Conservation (phyloP, 2,329 filamentous ascomycete species). For the Ceratocystis eucalypticola region DNA sequence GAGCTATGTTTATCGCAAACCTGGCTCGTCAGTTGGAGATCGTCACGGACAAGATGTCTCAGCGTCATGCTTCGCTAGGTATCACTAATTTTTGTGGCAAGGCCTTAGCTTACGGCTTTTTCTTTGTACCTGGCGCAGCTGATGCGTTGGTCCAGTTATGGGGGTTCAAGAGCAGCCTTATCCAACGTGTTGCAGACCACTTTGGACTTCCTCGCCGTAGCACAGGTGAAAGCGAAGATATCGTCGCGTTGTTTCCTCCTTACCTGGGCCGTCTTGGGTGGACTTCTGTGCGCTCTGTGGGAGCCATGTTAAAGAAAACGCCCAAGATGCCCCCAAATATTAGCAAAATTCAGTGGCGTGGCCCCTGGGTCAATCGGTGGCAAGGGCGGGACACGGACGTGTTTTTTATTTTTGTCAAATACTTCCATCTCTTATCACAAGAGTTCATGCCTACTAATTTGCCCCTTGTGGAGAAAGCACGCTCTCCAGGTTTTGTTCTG, state of each 20-base stretch:
- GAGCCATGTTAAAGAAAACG: slow-evolving; percentile 48
- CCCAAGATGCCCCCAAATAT: slow-evolving; percentile 53
- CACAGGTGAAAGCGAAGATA: slow-evolving; percentile 46
- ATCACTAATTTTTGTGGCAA: slow-evolving; percentile 79
- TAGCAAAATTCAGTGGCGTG: slow-evolving; percentile 67
- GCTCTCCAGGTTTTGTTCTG: slow-evolving; percentile 64
- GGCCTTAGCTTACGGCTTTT: slow-evolving; percentile 83
- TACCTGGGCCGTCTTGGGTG: slow-evolving; percentile 44
- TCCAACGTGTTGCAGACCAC: slow-evolving; percentile 59
- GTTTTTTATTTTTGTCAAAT: slow-evolving; percentile 83
- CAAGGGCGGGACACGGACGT: slow-evolving; percentile 76
- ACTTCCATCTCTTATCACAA: slow-evolving; percentile 66
- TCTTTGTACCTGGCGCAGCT: slow-evolving; percentile 76
- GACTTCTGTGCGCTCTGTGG: slow-evolving; percentile 38
- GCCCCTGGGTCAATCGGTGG: slow-evolving; percentile 76
- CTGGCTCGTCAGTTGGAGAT: slow-evolving; percentile 71
- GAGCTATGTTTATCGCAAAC: slow-evolving; percentile 74
- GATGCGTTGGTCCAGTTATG: slow-evolving; percentile 74
- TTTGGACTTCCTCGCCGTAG: slow-evolving; percentile 48
- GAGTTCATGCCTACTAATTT: slow-evolving; percentile 52
- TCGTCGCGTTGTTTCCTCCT: slow-evolving; percentile 57
- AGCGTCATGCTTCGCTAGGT: slow-evolving; percentile 51
- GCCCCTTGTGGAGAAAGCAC: slow-evolving; percentile 41
- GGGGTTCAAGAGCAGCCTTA: slow-evolving; percentile 53
- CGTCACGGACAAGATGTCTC: slow-evolving; percentile 78